phyloP scores from a whole-genome alignment of 805 yeast genomes.

The Candida saitoana region DNA sequence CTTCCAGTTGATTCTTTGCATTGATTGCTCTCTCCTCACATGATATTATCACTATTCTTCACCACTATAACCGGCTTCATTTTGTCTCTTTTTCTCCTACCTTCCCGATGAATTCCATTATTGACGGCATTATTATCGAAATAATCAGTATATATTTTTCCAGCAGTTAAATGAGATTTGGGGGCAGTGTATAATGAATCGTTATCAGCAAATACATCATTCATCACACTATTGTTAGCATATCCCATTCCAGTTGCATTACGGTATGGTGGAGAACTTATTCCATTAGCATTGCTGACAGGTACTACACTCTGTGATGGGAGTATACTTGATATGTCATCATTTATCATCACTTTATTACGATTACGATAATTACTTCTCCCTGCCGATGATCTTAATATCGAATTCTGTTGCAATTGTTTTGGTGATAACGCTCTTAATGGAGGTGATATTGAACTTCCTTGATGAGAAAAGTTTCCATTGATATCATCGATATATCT shows the following conservation, averaged over 20 bases:
- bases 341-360: not conserved
- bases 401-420: not conserved
- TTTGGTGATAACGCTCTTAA: not conserved
- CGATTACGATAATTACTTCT: not conserved
- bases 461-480: not conserved
- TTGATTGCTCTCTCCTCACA: no score
- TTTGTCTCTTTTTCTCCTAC: not conserved
- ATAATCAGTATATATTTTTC: not conserved
- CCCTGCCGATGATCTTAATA: not conserved
- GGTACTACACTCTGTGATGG: not conserved
- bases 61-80: not conserved
- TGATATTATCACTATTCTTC: not conserved
- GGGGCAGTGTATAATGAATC: not conserved
- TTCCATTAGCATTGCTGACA: not conserved
- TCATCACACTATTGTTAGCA: not conserved
- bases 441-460: not conserved
- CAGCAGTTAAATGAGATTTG: not conserved
- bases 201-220: slow-evolving; percentile 2
- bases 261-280: not conserved
- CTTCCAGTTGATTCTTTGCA: no score
- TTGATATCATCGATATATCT: not conserved
- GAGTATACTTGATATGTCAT: not conserved
- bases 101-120: not conserved
- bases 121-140: not conserved
- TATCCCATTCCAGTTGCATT: no score